A percentile compares a stretch with the other conserved stretches of the same genome.
These are phyloP conservation scores for Penicillium manginii DNA, from an alignment of 495 filamentous ascomycete genomes.

Conservation along the genomic window DNA sequence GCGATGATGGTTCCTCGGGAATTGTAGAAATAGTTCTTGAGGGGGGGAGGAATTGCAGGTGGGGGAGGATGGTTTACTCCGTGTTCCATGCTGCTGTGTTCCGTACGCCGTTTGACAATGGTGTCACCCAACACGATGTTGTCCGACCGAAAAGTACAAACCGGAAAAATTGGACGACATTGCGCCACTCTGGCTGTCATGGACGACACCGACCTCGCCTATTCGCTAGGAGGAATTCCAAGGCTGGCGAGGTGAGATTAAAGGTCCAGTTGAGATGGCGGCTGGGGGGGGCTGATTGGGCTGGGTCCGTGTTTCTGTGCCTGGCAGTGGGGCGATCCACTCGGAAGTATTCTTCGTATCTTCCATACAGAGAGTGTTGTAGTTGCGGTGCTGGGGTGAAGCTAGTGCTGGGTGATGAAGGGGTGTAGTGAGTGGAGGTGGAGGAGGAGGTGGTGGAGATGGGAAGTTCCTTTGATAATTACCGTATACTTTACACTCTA, in stretches of 20 bases:
- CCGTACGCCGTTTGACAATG: slow-evolving; percentile 1
- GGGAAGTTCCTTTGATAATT: not conserved
- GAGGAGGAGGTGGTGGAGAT: not conserved
- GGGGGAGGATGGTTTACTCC: too few relatives aligned
- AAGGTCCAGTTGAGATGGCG: slow-evolving; percentile 4
- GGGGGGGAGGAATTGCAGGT: not conserved
- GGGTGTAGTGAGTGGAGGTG: not conserved
- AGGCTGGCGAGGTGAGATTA: slow-evolving; percentile 4
- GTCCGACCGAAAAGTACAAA: not conserved
- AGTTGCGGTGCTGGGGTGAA: not conserved
- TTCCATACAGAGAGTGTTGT: not conserved
- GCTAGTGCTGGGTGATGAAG: not conserved
- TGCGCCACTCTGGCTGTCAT: slow-evolving; percentile 2
- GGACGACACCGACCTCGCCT: not conserved
- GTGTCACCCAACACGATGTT: slow-evolving; percentile 4
- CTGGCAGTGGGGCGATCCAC: not conserved
- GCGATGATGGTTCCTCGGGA: not conserved
- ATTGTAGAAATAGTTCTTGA: not conserved
- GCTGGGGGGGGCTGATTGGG: slow-evolving; percentile 3
- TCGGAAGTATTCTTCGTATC: not conserved
- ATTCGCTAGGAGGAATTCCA: not conserved
- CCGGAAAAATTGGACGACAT: not conserved
- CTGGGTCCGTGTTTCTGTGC: not conserved
- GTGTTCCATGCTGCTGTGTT: too few relatives aligned
- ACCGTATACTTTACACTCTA: too few relatives aligned